Conservation (phyloP, 352 stramenopile species). For the Globisporangium radiosum region DNA sequence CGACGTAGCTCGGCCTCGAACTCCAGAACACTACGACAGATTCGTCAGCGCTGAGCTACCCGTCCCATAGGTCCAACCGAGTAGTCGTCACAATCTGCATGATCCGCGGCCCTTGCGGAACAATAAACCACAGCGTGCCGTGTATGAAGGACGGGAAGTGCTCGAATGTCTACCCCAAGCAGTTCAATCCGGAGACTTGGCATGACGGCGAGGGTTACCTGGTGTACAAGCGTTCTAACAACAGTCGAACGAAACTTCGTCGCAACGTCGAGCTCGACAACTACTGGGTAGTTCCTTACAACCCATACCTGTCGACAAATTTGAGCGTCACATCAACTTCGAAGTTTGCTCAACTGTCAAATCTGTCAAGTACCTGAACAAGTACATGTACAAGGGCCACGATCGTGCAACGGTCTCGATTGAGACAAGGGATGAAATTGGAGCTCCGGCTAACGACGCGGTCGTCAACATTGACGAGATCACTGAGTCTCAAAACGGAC, state of each 20-base stretch:
- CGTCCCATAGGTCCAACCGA: neutral
- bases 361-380: slow-evolving; percentile 51
- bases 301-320: slow-evolving; percentile 43
- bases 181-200: slow-evolving; percentile 4
- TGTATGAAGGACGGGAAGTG: slow-evolving; percentile 22
- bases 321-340: slow-evolving; percentile 53
- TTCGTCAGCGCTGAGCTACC: slow-evolving; percentile 12
- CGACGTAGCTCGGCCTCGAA: neutral
- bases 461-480: slow-evolving; percentile 2
- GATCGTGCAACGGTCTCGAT: slow-evolving; percentile 22
- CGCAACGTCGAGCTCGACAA: slow-evolving; percentile 13
- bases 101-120: slow-evolving; percentile 13
- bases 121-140: neutral
- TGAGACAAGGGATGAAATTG: neutral
- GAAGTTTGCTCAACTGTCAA: slow-evolving; percentile 29
- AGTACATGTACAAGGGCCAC: slow-evolving; percentile 52
- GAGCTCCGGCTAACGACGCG: neutral
- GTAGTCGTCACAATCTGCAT: slow-evolving; percentile 6
- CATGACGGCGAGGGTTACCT: slow-evolving; percentile 11
- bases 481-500: neutral
- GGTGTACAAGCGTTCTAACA: slow-evolving; percentile 7
- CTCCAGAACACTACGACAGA: slow-evolving; percentile 2
- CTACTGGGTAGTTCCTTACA: slow-evolving; percentile 50
- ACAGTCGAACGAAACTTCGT: slow-evolving; percentile 13
- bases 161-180: slow-evolving; percentile 21